Evolutionary conservation across 164 flowering plant genomes (phyloP).

Genomic region (Paratinospora sagittata): DNA sequence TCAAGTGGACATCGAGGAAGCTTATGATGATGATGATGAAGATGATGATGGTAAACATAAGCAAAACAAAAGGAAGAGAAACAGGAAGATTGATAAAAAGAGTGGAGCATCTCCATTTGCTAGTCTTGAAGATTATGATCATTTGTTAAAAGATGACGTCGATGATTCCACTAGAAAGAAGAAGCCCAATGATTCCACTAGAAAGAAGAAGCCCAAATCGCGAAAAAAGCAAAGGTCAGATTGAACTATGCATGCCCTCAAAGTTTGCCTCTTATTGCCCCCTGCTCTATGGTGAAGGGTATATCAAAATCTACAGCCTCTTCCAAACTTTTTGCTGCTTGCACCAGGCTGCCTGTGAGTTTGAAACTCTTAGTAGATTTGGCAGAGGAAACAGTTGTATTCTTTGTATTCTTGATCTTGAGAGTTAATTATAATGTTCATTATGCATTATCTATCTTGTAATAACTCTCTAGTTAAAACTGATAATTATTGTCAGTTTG

Average conservation of each 20-base stretch:
- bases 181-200: conserved; percentile 14
- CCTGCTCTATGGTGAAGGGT: not conserved
- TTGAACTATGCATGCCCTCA: conserved; percentile 1
- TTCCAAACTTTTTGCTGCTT: not conserved
- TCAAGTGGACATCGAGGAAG: conserved; percentile 23
- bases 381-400: not conserved
- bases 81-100: conserved; percentile 33
- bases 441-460: not conserved
- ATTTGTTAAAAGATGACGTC: conserved; percentile 45
- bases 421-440: not conserved
- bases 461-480: not conserved
- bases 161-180: conserved; percentile 14
- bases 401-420: no score
- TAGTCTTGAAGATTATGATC: conserved; percentile 78
- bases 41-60: conserved; percentile 16
- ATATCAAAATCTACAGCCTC: not conserved
- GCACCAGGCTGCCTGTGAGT: not conserved
- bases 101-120: conserved; percentile 73
- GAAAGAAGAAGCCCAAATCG: conserved; percentile 24
- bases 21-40: conserved; percentile 28
- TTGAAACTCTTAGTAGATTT: not conserved
- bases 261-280: not conserved
- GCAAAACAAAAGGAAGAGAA: conserved; percentile 28
- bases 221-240: conserved; percentile 26
- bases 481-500: no score